Conservation (phyloP, 768 basidiomycete species). For the Rhizopogon vulgaris region DNA sequence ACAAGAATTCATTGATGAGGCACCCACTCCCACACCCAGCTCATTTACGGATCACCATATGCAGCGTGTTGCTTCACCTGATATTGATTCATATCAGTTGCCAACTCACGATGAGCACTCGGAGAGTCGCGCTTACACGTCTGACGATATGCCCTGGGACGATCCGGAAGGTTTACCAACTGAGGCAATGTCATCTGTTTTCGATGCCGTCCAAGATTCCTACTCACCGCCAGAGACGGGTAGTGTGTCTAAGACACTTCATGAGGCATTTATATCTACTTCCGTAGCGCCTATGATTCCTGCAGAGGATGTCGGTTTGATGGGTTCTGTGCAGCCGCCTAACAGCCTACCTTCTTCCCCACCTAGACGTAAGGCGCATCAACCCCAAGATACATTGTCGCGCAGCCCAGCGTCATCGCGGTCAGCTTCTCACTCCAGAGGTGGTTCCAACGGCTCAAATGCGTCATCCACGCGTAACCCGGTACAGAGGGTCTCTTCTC, state of each 20-base stretch:
- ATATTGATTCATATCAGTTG: background rate
- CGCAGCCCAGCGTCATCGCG: conserved; percentile 1
- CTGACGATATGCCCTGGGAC: conserved; percentile 13
- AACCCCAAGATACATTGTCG: conserved; percentile 3
- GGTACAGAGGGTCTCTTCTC: conserved; percentile 10
- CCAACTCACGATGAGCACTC: background rate
- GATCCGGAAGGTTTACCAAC: conserved; percentile 7
- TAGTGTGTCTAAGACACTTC: too few relatives aligned
- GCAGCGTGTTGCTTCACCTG: background rate
- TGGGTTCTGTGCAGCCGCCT: background rate
- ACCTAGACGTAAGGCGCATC: background rate
- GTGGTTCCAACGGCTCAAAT: conserved; percentile 7
- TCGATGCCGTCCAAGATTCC: background rate
- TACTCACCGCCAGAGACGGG: background rate
- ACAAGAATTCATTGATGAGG: background rate
- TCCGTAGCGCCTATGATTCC: background rate
- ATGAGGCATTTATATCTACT: background rate
- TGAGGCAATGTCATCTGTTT: background rate
- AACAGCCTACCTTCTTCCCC: conserved; percentile 1
- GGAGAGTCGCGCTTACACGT: conserved; percentile 4
- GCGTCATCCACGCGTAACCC: conserved; percentile 7
- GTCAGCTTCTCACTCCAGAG: conserved; percentile 6
- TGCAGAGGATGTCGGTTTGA: background rate
- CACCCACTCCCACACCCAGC: conserved; percentile 2
- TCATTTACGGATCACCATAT: background rate